Conservation (phyloP, 352 stramenopile genomes). For the Phytophthora foliorum region DNA sequence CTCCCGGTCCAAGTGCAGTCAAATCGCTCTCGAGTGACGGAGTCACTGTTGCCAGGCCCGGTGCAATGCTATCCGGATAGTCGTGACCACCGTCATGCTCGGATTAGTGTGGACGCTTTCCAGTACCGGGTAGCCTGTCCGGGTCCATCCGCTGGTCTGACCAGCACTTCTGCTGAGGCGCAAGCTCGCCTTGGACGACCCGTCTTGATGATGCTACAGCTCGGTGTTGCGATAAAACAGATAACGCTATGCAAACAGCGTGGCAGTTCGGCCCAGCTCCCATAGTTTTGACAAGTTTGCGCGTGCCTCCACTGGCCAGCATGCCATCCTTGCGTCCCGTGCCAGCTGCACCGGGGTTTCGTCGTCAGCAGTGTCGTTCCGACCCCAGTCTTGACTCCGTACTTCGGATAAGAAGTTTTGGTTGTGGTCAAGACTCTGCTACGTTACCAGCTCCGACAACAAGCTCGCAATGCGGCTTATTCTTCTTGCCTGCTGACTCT, state of each 20-base stretch:
- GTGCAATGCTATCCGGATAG: too few species aligned
- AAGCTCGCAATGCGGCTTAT: constrained; percentile 24
- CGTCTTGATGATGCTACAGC: neutral
- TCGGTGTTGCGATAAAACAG: neutral
- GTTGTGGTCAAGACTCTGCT: neutral
- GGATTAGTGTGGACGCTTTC: neutral
- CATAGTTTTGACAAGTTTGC: neutral
- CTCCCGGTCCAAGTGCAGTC: constrained; percentile 4
- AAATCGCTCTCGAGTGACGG: neutral
- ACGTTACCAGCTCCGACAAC: constrained; percentile 8
- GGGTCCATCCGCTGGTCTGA: neutral
- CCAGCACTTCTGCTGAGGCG: too few species aligned
- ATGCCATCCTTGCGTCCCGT: neutral
- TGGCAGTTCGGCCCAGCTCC: constrained; percentile 3
- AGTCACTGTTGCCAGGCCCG: neutral
- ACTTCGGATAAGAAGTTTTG: constrained; percentile 21
- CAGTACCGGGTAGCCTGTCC: too few species aligned
- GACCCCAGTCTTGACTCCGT: constrained; percentile 2
- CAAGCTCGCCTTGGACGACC: too few species aligned
- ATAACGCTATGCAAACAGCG: too few species aligned
- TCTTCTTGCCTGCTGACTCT: constrained; percentile 36
- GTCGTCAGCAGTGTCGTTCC: constrained; percentile 3
- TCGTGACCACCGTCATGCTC: too few species aligned
- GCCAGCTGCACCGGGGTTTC: neutral
- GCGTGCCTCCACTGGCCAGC: constrained; percentile 12